A percentile compares a stretch with the other conserved stretches of the same genome.
phyloP scores from a whole-genome alignment of 768 basidiomycete species.

The Pluteus cervinus region DNA sequence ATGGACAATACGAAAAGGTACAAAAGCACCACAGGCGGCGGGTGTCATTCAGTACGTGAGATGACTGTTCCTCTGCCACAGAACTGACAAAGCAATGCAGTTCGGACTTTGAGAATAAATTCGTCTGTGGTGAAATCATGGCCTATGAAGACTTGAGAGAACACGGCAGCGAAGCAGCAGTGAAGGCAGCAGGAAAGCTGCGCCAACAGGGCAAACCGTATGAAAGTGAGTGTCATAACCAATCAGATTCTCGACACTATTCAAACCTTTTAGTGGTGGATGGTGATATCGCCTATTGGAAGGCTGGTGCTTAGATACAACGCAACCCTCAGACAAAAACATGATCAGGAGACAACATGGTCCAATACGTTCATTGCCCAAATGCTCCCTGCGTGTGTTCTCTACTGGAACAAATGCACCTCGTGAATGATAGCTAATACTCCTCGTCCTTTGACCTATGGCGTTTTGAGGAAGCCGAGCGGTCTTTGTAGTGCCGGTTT shows the following conservation, averaged over 20 bases:
- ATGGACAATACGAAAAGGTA: conserved; percentile 94
- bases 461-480: too few species aligned
- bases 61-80: background rate
- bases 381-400: too few species aligned
- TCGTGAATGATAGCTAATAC: too few species aligned
- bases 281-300: conserved; percentile 93
- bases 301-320: conserved; percentile 48
- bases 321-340: too few species aligned
- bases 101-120: conserved; percentile 97
- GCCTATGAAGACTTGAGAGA: conserved; percentile 84
- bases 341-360: too few species aligned
- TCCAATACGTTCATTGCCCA: too few species aligned
- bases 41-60: conserved; percentile 89
- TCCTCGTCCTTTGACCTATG: too few species aligned
- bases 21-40: conserved; percentile 94
- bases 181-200: conserved; percentile 93
- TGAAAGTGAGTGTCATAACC: conserved; percentile 57
- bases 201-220: conserved; percentile 97
- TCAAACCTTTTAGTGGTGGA: conserved; percentile 55
- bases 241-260: conserved; percentile 7
- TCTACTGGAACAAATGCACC: too few species aligned
- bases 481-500: too few species aligned
- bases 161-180: conserved; percentile 82
- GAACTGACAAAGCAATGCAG: conserved; percentile 26
- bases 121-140: conserved; percentile 98